Evolutionary conservation across 306 rosid genomes (phyloP), one percentile per base, ranked within the genome.

Genomic region (Dalbergia oliveri): DNA sequence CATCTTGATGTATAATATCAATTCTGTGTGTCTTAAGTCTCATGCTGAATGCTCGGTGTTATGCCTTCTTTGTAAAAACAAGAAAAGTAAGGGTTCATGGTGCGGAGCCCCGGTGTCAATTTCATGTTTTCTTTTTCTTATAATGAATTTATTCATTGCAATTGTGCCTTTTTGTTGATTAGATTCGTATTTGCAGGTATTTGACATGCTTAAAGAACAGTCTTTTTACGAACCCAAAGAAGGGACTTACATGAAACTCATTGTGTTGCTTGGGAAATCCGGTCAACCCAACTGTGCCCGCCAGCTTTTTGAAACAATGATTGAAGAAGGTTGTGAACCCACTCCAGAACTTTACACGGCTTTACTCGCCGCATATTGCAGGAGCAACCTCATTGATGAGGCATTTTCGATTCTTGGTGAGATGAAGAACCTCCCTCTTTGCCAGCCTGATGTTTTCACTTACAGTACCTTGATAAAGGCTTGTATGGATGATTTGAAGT

Each of bases 391-490:
- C 68, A 84, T 93, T 82, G 89, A 88, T 1, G 89, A 91, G 76
- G 98, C 94, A 2, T 89, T 95, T 80, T 85, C 72, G 1, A 79
- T 56, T 75, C 90, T 95, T n/a, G 75, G 87, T 81, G 90, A 80
- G 80, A 95, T 95, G 99, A 91, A 95, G 87, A 85, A 84, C 34
- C 94, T 89, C 72, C 97, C 98, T 53, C 75, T 66, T 70, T 88
- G 97, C 87, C 99, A 93, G 80, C 99, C 99, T 45, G 99, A 95
- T 75, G 94, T 95, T 81, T 95, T 87, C 85, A 93, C 98, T 50
- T 93, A 95, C 75, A 91, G 98, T 64, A 90, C 90, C 35, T 83
- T 95, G 61, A 89, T 95, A 49, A 95, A 95, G 86, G 90, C 84
- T 23, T 93, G 98, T 51, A 87, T 89, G 34, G 99, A 95, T 86